Evolutionary conservation across 495 filamentous ascomycete species (phyloP), one percentile per base, ranked within the genome.

Genomic region (Penicillium herquei): DNA sequence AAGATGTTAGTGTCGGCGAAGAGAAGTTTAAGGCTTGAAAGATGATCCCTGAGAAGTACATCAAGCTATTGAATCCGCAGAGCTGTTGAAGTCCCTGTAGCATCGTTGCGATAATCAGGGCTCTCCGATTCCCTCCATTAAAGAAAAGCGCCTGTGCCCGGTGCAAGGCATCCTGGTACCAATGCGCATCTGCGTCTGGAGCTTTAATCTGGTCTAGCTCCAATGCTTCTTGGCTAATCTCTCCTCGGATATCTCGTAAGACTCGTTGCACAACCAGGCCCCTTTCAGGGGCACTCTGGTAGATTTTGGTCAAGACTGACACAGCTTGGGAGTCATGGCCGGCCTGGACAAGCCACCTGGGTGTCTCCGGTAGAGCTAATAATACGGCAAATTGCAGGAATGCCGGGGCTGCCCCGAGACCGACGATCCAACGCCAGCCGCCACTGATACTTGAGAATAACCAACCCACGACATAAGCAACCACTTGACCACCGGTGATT

Each of bases 11-110:
- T 0, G 90, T 96, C 26, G 92, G 92, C 14, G 84, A 86, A 32
- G 78, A 78, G 69, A 96, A 96, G 3, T 87, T 87, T 17, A 96
- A 76, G 31, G 91, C 72, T 10, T 84, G 78, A 68, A 97, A 97
- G 32, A 97, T 90, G 6, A 91, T 96, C 4, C 91, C 89, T 7
- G 90, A 92, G 68, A 92, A 96, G 68, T 97, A 97, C 92, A 97
- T 97, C 11, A 96, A 79, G 44, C 87, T 88, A 71, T 96, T 96
- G 69, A 96, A 97, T 7, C 92, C 92, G 58, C 87, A 94, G 13
- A 95, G 78, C 62, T 97, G 92, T 68, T 96, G 92, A n/a, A 91
- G 70, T 0, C 85, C 90, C 66, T 96, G 92, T 3, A 96, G 80
- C 57, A 93, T 81, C 71, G 89, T 91, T 3, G 92, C 91, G 56